phyloP scores from a whole-genome alignment of 345 rosid genomes.

The Bruguiera parviflora region DNA sequence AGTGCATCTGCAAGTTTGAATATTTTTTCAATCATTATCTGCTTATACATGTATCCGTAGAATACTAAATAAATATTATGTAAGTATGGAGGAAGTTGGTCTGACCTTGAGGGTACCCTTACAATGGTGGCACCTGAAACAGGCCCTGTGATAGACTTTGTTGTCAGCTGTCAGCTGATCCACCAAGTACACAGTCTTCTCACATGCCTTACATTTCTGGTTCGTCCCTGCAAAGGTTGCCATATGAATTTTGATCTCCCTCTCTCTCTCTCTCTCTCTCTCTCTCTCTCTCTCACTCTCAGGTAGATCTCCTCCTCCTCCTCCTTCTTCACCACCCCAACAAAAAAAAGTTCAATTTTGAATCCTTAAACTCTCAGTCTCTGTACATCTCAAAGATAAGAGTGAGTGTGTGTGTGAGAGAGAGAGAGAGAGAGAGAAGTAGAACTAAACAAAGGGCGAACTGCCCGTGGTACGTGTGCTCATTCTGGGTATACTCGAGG shows the following conservation, averaged over 20 bases:
- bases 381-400: no score
- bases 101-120: slow-evolving; percentile 49
- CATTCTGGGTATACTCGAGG: no score
- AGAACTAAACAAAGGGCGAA: neutral
- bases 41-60: neutral
- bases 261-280: neutral
- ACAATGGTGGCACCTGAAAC: slow-evolving; percentile 53
- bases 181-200: slow-evolving; percentile 51
- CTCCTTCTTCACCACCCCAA: neutral
- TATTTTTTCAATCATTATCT: neutral
- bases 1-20: neutral
- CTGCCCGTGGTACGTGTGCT: no score
- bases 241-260: slow-evolving; percentile 17
- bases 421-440: no score
- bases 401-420: no score
- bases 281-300: neutral
- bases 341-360: neutral
- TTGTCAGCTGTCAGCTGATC: slow-evolving; percentile 45
- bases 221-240: slow-evolving; percentile 48
- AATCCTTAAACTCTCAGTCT: no score
- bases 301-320: neutral
- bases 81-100: neutral
- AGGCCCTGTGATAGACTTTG: slow-evolving; percentile 44
- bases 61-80: neutral
- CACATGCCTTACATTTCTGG: slow-evolving; percentile 52